phyloP scores from a whole-genome alignment of 768 basidiomycete genomes.

The Saitozyma podzolica region DNA sequence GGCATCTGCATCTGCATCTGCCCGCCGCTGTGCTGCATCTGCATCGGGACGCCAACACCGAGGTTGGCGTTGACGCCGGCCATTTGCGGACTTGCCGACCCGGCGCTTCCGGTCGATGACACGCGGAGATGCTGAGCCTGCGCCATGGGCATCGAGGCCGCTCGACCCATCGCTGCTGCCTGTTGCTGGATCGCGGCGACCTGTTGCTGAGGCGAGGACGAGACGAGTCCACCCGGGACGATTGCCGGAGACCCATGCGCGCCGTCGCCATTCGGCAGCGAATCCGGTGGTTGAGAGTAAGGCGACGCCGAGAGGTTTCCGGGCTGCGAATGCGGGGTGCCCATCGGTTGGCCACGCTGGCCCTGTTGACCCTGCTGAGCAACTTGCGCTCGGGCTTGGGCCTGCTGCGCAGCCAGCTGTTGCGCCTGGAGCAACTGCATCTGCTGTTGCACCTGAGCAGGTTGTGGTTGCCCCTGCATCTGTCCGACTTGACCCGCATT shows the following conservation, averaged over 20 bases:
- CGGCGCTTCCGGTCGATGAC: slow-evolving; percentile 22
- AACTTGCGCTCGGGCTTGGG: slow-evolving; percentile 29
- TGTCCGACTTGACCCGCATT: not conserved
- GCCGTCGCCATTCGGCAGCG: slow-evolving; percentile 23
- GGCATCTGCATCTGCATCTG: slow-evolving; percentile 40
- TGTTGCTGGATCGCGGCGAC: not conserved
- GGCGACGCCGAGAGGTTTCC: slow-evolving; percentile 27
- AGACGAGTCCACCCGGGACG: slow-evolving; percentile 12
- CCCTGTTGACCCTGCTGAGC: slow-evolving; percentile 15
- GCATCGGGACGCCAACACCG: too few relatives aligned
- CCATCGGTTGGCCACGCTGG: slow-evolving; percentile 8
- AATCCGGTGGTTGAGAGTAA: slow-evolving; percentile 19
- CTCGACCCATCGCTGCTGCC: slow-evolving; percentile 1
- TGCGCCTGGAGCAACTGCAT: slow-evolving; percentile 42
- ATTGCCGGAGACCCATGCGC: slow-evolving; percentile 18
- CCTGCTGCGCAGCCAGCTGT: slow-evolving; percentile 38
- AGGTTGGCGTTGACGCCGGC: too few relatives aligned
- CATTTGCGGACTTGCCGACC: slow-evolving; percentile 6
- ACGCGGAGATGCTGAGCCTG: slow-evolving; percentile 31
- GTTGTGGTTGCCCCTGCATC: not conserved
- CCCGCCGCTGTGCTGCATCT: not conserved
- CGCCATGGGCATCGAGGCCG: slow-evolving; percentile 17
- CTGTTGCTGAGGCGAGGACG: slow-evolving; percentile 22
- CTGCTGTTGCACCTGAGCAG: slow-evolving; percentile 35
- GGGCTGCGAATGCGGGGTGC: slow-evolving; percentile 32